Evolutionary conservation across 805 yeast genomes (phyloP).

Genomic region (Yamadazyma sp.): DNA sequence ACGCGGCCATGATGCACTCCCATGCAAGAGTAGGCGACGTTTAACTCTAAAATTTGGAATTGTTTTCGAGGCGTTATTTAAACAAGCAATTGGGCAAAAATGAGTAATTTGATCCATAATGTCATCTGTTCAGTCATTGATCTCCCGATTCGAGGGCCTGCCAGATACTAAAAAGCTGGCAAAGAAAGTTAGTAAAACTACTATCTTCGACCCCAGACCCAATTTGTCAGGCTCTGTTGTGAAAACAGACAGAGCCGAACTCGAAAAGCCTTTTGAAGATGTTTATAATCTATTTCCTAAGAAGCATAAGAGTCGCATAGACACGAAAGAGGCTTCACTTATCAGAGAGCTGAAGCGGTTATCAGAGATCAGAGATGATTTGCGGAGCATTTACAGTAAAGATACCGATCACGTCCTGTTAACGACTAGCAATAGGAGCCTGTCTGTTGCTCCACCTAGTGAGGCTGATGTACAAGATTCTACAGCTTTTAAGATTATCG

Average conservation of each 20-base stretch:
- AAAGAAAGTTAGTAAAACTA: not conserved
- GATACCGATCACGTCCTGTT: not conserved
- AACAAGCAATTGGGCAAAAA: not conserved
- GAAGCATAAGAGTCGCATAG: not conserved
- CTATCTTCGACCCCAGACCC: slow-evolving; percentile 10
- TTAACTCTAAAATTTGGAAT: slow-evolving; percentile 1
- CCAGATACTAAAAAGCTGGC: not conserved
- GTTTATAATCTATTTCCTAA: not conserved
- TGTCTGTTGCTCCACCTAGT: not conserved
- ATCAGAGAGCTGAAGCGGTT: slow-evolving; percentile 6
- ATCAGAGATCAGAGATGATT: slow-evolving; percentile 4
- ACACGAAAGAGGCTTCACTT: not conserved
- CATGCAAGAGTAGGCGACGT: slow-evolving; percentile 7
- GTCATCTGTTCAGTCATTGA: slow-evolving; percentile 11
- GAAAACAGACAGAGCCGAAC: slow-evolving; percentile 5
- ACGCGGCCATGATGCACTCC: slow-evolving; percentile 45
- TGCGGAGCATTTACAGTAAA: slow-evolving; percentile 5
- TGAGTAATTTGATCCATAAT: not conserved
- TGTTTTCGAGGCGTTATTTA: slow-evolving; percentile 1
- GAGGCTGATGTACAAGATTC: no score
- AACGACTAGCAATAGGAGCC: not conserved
- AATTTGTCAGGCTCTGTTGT: slow-evolving; percentile 4
- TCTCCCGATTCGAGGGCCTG: slow-evolving; percentile 10
- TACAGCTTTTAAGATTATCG: slow-evolving; percentile 1
- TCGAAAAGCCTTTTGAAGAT: slow-evolving; percentile 1